Conservation (phyloP, 2,329 filamentous ascomycete species). For the Colletotrichum incanum region DNA sequence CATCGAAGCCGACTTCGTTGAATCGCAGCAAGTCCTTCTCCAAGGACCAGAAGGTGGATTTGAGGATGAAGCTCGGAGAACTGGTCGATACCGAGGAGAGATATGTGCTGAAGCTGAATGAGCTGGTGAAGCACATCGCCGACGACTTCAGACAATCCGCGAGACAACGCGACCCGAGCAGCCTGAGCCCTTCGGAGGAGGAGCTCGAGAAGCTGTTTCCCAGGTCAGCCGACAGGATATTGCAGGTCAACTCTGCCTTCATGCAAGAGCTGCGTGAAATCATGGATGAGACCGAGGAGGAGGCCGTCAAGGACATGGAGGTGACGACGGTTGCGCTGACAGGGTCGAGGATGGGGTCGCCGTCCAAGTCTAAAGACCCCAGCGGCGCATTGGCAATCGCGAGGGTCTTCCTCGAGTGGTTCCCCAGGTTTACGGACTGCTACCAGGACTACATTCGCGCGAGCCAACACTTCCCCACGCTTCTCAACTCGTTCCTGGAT, state of each 20-base stretch:
- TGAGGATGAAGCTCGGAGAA: constrained; percentile 91
- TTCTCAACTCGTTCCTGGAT: constrained; percentile 85
- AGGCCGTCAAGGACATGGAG: constrained; percentile 84
- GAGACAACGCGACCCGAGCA: constrained; percentile 69
- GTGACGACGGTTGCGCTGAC: constrained; percentile 60
- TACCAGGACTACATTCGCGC: constrained; percentile 95
- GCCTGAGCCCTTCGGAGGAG: constrained; percentile 79
- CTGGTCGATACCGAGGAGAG: constrained; percentile 94
- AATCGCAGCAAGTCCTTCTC: constrained; percentile 85
- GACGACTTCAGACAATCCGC: constrained; percentile 83
- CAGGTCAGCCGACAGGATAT: constrained; percentile 82
- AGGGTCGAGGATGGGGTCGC: constrained; percentile 61
- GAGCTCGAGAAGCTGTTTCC: constrained; percentile 87
- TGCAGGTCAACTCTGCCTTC: constrained; percentile 87
- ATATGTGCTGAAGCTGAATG: constrained; percentile 90
- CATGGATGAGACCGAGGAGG: constrained; percentile 87
- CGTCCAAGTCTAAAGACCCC: constrained; percentile 74
- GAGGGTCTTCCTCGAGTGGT: constrained; percentile 89
- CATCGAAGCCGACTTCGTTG: constrained; percentile 86
- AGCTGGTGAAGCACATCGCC: constrained; percentile 86
- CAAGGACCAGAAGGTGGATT: constrained; percentile 84
- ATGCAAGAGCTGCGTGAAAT: constrained; percentile 81
- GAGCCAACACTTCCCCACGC: constrained; percentile 87
- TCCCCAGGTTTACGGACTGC: constrained; percentile 90
- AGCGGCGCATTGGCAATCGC: constrained; percentile 86